Evolutionary conservation across 1,284 basidiomycete species (phyloP).

Genomic region (Kalmanozyma brasiliensis): DNA sequence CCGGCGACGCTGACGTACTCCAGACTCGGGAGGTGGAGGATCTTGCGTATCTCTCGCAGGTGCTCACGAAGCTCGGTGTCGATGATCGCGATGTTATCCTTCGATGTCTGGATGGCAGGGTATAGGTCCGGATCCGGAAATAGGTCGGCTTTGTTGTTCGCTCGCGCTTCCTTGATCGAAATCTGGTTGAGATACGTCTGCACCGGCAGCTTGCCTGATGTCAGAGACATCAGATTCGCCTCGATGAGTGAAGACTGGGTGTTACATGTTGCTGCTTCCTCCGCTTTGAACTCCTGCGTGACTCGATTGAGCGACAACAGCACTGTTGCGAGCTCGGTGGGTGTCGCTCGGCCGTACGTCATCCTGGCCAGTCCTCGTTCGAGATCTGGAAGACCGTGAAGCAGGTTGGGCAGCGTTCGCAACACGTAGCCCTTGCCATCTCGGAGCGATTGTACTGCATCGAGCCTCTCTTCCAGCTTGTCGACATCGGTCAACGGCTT

Average conservation of each 20-base stretch:
- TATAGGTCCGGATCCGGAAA: slow-evolving; percentile 80
- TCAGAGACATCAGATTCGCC: slow-evolving; percentile 77
- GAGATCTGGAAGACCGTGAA: slow-evolving; percentile 79
- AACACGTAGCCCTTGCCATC: slow-evolving; percentile 70
- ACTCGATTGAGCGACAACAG: slow-evolving; percentile 81
- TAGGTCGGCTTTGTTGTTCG: slow-evolving; percentile 78
- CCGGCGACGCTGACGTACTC: slow-evolving; percentile 76
- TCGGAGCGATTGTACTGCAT: slow-evolving; percentile 85
- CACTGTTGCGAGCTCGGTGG: slow-evolving; percentile 82
- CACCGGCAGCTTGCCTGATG: slow-evolving; percentile 75
- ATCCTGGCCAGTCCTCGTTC: slow-evolving; percentile 87
- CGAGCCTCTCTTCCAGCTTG: slow-evolving; percentile 77
- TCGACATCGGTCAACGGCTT: slow-evolving; percentile 80
- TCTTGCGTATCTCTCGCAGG: slow-evolving; percentile 77
- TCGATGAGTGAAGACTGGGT: slow-evolving; percentile 74
- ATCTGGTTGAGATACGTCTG: slow-evolving; percentile 72
- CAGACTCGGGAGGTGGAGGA: slow-evolving; percentile 79
- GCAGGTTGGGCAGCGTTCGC: slow-evolving; percentile 75
- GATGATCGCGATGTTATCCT: slow-evolving; percentile 73
- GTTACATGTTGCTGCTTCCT: slow-evolving; percentile 47
- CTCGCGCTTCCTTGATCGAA: slow-evolving; percentile 75
- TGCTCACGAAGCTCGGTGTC: slow-evolving; percentile 82
- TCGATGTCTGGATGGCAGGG: slow-evolving; percentile 74
- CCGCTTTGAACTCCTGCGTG: slow-evolving; percentile 75
- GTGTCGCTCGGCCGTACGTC: slow-evolving; percentile 84